Percentiles rank a stretch among this genome's conserved stretches.
Evolutionary conservation across 116 monocot genomes (phyloP).

Genomic region (Papilionanthe hybrid): DNA sequence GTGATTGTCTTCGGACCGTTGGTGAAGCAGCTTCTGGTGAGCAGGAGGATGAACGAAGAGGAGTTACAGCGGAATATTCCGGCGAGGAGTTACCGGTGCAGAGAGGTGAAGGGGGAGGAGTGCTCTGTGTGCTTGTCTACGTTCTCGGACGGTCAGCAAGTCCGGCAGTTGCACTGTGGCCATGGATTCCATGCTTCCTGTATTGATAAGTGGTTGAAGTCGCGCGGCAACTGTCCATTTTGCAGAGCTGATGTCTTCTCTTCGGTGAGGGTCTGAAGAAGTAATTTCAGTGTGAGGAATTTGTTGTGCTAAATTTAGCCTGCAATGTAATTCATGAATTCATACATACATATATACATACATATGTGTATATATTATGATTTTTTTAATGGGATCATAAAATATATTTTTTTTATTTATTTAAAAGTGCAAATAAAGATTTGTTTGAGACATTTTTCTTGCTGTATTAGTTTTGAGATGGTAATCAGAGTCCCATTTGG

Average conservation of each 20-base stretch:
- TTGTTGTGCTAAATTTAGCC: too few relatives aligned
- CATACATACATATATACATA: too few relatives aligned
- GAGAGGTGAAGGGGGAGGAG: background rate
- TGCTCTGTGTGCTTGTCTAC: slow-evolving; percentile 13
- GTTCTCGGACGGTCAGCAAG: slow-evolving; percentile 7
- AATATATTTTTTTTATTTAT: too few relatives aligned
- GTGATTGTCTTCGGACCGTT: background rate
- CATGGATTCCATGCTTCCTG: slow-evolving; percentile 9
- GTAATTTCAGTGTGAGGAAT: too few relatives aligned
- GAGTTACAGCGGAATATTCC: background rate
- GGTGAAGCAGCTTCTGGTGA: background rate
- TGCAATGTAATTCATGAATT: too few relatives aligned
- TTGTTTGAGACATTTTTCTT: too few relatives aligned
- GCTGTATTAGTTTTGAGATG: too few relatives aligned
- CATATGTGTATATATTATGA: too few relatives aligned
- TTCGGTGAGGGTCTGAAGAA: background rate
- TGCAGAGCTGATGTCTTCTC: background rate
- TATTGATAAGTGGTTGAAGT: slow-evolving; percentile 14
- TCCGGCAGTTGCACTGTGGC: background rate
- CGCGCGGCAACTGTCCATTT: slow-evolving; percentile 8
- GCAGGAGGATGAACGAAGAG: background rate
- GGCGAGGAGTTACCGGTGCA: background rate
- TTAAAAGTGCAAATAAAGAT: too few relatives aligned
- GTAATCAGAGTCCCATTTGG: too few relatives aligned
- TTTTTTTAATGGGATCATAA: too few relatives aligned